Evolutionary conservation across 208 protist genomes (phyloP).

Genomic region (Crithidia brevicula): DNA sequence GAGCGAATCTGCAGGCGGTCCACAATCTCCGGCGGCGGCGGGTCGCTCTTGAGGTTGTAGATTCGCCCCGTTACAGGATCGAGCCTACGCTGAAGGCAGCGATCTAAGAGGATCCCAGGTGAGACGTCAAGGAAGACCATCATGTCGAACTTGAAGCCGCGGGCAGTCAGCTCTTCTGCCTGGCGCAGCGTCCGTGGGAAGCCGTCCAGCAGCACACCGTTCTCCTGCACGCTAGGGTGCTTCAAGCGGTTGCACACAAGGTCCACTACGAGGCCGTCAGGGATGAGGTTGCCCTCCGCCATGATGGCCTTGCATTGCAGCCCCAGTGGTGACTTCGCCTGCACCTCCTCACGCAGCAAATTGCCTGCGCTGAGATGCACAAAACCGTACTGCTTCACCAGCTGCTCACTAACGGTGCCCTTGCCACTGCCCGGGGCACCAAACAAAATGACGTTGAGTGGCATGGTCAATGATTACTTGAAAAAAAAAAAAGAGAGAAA

Average conservation of each 20-base stretch:
- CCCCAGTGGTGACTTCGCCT: slow-evolving; percentile 58
- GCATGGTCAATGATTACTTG: slow-evolving; percentile 34
- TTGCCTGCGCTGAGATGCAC: slow-evolving; percentile 91
- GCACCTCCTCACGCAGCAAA: slow-evolving; percentile 90
- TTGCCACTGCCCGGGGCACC: slow-evolving; percentile 83
- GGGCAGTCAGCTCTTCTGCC: slow-evolving; percentile 61
- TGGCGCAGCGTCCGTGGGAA: slow-evolving; percentile 94
- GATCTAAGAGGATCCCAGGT: slow-evolving; percentile 47
- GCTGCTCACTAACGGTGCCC: slow-evolving; percentile 79
- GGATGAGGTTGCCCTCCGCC: slow-evolving; percentile 78
- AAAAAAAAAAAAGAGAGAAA: slow-evolving; percentile 19
- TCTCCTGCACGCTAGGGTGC: slow-evolving; percentile 36
- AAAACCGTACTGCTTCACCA: slow-evolving; percentile 86
- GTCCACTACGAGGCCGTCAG: slow-evolving; percentile 78
- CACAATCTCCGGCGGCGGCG: slow-evolving; percentile 68
- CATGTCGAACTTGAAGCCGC: slow-evolving; percentile 70
- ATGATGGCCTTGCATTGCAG: slow-evolving; percentile 55
- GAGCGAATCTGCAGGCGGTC: slow-evolving; percentile 79
- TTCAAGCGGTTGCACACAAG: slow-evolving; percentile 62
- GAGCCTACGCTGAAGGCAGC: slow-evolving; percentile 63
- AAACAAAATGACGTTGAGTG: slow-evolving; percentile 73
- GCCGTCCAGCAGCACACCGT: slow-evolving; percentile 92
- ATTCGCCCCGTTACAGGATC: slow-evolving; percentile 77
- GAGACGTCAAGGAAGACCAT: slow-evolving; percentile 78
- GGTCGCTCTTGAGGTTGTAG: slow-evolving; percentile 80